Conservation (phyloP, 768 basidiomycete genomes). For the Boletus reticulatus region DNA sequence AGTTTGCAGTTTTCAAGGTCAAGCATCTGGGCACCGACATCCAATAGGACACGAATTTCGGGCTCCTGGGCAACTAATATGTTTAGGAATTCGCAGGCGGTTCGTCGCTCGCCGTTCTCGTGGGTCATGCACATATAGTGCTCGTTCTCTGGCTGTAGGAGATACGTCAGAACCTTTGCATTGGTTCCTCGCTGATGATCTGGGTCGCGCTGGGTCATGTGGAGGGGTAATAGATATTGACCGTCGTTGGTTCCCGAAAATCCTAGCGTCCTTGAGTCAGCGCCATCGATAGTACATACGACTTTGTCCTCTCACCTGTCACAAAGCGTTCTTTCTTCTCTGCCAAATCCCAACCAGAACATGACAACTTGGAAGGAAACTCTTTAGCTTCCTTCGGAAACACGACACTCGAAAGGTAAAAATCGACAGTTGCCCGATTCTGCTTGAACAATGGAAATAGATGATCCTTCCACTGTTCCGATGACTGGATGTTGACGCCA, state of each 20-base stretch:
- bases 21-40: constrained; percentile 57
- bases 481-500: constrained; percentile 30
- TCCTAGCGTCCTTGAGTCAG: constrained; percentile 11
- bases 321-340: constrained; percentile 14
- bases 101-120: constrained; percentile 13
- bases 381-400: constrained; percentile 39
- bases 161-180: constrained; percentile 35
- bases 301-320: constrained; percentile 18
- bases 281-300: no score
- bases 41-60: constrained; percentile 45
- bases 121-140: constrained; percentile 14
- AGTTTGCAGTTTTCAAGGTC: constrained; percentile 45
- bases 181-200: constrained; percentile 40
- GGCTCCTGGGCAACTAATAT: constrained; percentile 35
- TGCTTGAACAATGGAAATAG: constrained; percentile 26
- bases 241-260: constrained; percentile 42
- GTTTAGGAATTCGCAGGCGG: constrained; percentile 20
- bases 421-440: constrained; percentile 33
- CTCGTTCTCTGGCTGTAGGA: constrained; percentile 25
- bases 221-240: constrained; percentile 36
- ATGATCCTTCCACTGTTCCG: constrained; percentile 17
- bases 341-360: constrained; percentile 39
- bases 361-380: constrained; percentile 33
- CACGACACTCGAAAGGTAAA: constrained; percentile 31
- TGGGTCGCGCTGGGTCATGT: constrained; percentile 31